These are phyloP conservation scores for Botrytis medusae DNA, from an alignment of 2,329 filamentous ascomycete species.

Conservation along the genomic window DNA sequence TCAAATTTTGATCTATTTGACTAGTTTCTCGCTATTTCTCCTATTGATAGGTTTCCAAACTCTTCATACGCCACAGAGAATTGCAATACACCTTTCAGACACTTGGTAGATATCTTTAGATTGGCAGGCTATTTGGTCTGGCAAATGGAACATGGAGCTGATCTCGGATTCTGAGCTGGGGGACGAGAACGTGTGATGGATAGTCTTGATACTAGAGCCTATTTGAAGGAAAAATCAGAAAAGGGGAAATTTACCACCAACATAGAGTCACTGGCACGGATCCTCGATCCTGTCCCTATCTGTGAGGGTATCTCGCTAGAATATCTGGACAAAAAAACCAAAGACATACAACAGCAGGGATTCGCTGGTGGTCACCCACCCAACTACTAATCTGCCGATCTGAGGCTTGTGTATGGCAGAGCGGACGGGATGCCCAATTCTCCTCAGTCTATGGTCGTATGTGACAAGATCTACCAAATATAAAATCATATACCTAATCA, in stretches of 20 bases:
- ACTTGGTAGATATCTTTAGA: too few relatives aligned
- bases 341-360: conserved; percentile 5
- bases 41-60: too few relatives aligned
- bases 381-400: conserved; percentile 17
- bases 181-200: background rate
- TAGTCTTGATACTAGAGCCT: background rate
- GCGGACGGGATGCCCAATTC: conserved; percentile 16
- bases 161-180: background rate
- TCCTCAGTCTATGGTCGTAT: background rate
- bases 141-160: conserved; percentile 18
- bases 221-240: background rate
- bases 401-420: conserved; percentile 15
- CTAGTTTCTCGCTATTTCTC: too few relatives aligned
- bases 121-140: background rate
- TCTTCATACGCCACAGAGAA: too few relatives aligned
- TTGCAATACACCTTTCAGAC: too few relatives aligned
- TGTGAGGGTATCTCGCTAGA: background rate
- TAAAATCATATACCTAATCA: rapidly evolving
- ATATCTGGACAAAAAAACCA: too few relatives aligned
- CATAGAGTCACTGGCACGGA: background rate
- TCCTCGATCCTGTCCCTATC: background rate
- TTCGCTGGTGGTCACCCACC: conserved; percentile 16
- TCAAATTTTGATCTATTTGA: too few relatives aligned
- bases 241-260: too few relatives aligned
- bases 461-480: rapidly evolving